Evolutionary conservation across 768 basidiomycete genomes (phyloP).

Genomic region (Lentinula sp.): DNA sequence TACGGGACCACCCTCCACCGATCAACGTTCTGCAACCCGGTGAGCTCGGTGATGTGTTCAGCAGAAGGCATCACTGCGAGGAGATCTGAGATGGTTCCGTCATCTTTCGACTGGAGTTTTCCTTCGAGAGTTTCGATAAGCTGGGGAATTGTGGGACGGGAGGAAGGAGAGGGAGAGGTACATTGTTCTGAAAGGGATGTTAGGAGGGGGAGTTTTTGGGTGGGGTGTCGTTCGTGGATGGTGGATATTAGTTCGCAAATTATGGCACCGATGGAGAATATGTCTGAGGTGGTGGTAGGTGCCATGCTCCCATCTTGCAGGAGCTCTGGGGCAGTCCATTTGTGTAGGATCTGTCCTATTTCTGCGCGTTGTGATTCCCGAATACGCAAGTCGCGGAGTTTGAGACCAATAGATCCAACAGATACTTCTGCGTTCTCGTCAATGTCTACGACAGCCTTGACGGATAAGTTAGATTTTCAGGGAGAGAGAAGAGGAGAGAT

Average conservation of each 20-base stretch:
- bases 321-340: neutral
- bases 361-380: neutral
- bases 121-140: neutral
- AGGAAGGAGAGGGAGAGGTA: neutral
- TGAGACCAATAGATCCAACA: neutral
- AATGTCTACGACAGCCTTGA: neutral
- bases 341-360: neutral
- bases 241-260: neutral
- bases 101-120: neutral
- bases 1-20: neutral
- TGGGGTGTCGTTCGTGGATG: neutral
- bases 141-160: neutral
- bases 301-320: neutral
- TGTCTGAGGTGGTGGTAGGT: neutral
- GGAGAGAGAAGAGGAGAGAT: no score
- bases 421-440: neutral
- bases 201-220: neutral
- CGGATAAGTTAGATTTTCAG: neutral
- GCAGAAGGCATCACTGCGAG: neutral
- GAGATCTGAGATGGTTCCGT: neutral
- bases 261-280: neutral
- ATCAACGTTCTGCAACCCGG: slow-evolving; percentile 1
- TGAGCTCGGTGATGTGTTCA: neutral
- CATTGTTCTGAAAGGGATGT: neutral
- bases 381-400: neutral